Evolutionary conservation across 768 basidiomycete species (phyloP).

Genomic region (Lactarius psammicola): DNA sequence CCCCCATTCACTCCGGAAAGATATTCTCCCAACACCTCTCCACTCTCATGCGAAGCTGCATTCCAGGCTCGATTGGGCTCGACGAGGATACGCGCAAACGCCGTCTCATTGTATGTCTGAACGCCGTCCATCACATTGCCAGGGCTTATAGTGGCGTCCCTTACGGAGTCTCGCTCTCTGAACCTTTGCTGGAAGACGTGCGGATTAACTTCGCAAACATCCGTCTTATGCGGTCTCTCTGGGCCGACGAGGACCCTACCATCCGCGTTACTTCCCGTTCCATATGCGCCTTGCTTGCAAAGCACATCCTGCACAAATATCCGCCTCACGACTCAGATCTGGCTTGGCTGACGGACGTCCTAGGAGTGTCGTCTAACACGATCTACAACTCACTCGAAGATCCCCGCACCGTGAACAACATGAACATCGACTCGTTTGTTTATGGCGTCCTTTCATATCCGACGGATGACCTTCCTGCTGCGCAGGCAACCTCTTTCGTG

Average conservation of each 20-base stretch:
- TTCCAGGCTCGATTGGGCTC: neutral
- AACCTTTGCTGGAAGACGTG: neutral
- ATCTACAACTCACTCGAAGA: neutral
- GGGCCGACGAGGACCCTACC: neutral
- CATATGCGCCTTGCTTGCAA: neutral
- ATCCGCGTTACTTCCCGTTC: neutral
- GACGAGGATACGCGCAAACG: neutral
- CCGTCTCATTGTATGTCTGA: slow-evolving; percentile 1
- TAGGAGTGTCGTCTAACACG: neutral
- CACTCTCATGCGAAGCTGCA: slow-evolving; percentile 10
- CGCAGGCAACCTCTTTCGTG: neutral
- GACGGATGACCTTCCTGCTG: neutral
- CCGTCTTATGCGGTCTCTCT: neutral
- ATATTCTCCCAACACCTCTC: neutral
- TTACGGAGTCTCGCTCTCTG: neutral
- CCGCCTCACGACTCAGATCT: neutral
- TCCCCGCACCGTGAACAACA: neutral
- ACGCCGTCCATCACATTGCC: neutral
- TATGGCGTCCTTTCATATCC: neutral
- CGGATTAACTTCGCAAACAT: neutral
- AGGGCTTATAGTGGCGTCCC: neutral
- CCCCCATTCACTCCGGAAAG: neutral
- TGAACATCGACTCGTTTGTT: slow-evolving; percentile 1
- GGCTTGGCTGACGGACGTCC: neutral
- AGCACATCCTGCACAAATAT: neutral